Conservation (phyloP, 495 filamentous ascomycete species). For the Cetradonia linearis region DNA sequence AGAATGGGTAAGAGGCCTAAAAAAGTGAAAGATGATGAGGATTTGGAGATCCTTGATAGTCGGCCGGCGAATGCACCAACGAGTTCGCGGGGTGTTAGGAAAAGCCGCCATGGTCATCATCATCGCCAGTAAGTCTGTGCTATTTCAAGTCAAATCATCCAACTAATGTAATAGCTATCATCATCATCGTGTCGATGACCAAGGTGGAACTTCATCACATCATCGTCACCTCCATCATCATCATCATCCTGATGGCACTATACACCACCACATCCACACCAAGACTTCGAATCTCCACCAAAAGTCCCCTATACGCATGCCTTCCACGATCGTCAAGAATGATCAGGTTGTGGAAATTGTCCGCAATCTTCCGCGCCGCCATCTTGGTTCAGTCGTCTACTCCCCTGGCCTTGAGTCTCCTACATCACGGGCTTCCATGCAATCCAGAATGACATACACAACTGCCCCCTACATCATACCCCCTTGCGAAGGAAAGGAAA, state of each 20-base stretch:
- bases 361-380: conserved; percentile 58
- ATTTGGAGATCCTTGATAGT: conserved; percentile 46
- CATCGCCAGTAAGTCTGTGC: conserved; percentile 45
- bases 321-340: conserved; percentile 51
- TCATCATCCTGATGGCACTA: conserved; percentile 37
- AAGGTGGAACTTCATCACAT: conserved; percentile 39
- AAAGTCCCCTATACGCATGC: conserved; percentile 44
- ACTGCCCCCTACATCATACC: conserved; percentile 62
- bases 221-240: conserved; percentile 47
- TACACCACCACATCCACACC: conserved; percentile 40
- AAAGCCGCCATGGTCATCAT: conserved; percentile 45
- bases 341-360: conserved; percentile 60
- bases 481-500: conserved; percentile 69
- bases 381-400: conserved; percentile 65
- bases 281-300: conserved; percentile 30
- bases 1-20: conserved; percentile 47
- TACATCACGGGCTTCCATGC: conserved; percentile 26
- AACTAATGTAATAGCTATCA: conserved; percentile 49
- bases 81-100: conserved; percentile 44
- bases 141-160: background rate
- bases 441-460: conserved; percentile 38
- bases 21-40: conserved; percentile 46
- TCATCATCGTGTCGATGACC: conserved; percentile 62
- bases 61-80: conserved; percentile 41
- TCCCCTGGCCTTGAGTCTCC: conserved; percentile 33